These are phyloP conservation scores for Diaporthe caulivora DNA, from an alignment of 2,329 filamentous ascomycete species.

Conservation along the genomic window DNA sequence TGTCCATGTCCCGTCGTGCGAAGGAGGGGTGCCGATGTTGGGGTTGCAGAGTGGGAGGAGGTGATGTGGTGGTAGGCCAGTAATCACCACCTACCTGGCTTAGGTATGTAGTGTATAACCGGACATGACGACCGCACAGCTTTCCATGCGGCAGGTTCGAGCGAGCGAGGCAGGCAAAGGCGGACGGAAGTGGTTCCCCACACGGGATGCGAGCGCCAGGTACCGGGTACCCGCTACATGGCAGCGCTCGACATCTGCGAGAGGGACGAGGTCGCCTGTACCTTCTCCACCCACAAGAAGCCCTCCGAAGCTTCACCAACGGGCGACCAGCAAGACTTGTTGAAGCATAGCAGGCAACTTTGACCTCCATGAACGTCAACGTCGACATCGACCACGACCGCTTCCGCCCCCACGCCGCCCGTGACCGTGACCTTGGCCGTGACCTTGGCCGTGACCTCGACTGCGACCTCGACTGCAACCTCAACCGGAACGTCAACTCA, in stretches of 20 bases:
- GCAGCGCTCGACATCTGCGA: background rate
- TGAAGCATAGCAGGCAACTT: background rate
- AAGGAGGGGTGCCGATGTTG: conserved; percentile 8
- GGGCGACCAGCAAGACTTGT: background rate
- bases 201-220: conserved; percentile 1
- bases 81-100: background rate
- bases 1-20: background rate
- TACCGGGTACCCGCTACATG: background rate
- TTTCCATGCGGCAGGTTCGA: background rate
- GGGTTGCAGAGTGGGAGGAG: background rate
- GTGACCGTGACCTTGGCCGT: background rate
- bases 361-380: background rate
- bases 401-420: background rate
- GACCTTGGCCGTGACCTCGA: background rate
- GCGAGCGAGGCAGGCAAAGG: conserved; percentile 16
- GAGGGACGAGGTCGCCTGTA: background rate
- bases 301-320: background rate
- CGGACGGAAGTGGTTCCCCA: conserved; percentile 24
- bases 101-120: too few species aligned
- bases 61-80: background rate
- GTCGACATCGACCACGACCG: background rate
- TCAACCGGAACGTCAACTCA: background rate
- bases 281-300: background rate
- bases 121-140: too few species aligned
- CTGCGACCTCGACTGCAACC: conserved; percentile 3